Percentiles rank a stretch among this genome's conserved stretches.
Conservation (phyloP, 352 stramenopile genomes). For the Globisporangium ultimum region DNA sequence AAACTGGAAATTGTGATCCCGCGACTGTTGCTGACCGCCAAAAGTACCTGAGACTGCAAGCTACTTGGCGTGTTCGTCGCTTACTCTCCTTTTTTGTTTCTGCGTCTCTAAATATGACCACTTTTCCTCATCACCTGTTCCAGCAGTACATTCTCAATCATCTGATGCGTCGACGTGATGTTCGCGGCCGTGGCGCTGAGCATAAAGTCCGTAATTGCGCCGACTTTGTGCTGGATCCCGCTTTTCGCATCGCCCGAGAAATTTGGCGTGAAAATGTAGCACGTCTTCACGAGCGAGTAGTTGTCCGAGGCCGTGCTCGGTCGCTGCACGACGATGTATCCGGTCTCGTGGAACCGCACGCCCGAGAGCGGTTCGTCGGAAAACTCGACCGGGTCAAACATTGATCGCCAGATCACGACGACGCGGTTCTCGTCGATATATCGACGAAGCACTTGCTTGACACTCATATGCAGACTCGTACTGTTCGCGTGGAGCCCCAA, state of each 20-base stretch:
- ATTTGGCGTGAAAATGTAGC: constrained; percentile 41
- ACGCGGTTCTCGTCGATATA: constrained; percentile 46
- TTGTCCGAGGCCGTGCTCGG: constrained; percentile 14
- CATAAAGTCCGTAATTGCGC: constrained; percentile 36
- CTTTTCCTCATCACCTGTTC: constrained; percentile 17
- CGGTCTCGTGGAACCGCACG: constrained; percentile 24
- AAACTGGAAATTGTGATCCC: too few species aligned
- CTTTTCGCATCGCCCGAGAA: constrained; percentile 6
- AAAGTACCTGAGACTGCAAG: too few species aligned
- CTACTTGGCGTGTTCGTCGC: too few species aligned
- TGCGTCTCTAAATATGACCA: too few species aligned
- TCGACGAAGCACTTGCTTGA: constrained; percentile 47
- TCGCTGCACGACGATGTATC: constrained; percentile 21
- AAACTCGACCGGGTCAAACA: constrained; percentile 33
- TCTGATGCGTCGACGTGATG: constrained; percentile 25
- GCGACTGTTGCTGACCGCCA: too few species aligned
- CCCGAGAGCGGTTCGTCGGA: constrained; percentile 20
- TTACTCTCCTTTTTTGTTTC: too few species aligned
- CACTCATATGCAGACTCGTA: constrained; percentile 37
- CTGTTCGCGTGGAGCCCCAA: constrained; percentile 49
- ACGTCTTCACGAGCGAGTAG: constrained; percentile 37
- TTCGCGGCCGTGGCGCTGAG: constrained; percentile 26
- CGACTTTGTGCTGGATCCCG: constrained; percentile 21
- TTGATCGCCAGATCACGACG: constrained; percentile 40
- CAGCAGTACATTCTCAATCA: constrained; percentile 51